Evolutionary conservation across 306 rosid species (phyloP).

Genomic region (Fragaria iinumae): DNA sequence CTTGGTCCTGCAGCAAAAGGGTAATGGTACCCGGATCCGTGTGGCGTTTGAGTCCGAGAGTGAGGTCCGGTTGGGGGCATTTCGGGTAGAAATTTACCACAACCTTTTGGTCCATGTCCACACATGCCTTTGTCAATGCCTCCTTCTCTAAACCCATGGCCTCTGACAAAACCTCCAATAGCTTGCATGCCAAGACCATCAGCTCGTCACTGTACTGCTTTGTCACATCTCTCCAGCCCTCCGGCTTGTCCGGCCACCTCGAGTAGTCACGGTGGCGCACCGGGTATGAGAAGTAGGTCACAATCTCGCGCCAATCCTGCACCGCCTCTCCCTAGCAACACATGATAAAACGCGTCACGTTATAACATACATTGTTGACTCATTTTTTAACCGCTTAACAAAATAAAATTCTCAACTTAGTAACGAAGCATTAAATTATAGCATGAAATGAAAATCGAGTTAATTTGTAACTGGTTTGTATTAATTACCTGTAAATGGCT

Average conservation of each 20-base stretch:
- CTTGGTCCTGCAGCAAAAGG: conserved; percentile 79
- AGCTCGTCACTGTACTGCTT: conserved; percentile 68
- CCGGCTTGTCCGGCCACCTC: conserved; percentile 86
- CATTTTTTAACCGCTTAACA: background rate
- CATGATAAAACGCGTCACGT: no score
- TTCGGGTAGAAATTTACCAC: conserved; percentile 83
- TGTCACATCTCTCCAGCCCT: conserved; percentile 61
- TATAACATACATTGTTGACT: background rate
- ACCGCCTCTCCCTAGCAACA: conserved; percentile 66
- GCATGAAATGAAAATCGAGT: background rate
- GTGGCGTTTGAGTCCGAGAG: conserved; percentile 86
- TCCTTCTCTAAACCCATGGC: conserved; percentile 89
- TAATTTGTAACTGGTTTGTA: background rate
- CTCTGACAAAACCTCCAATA: conserved; percentile 70
- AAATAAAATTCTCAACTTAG: background rate
- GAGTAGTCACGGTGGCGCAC: conserved; percentile 48
- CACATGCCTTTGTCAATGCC: conserved; percentile 68
- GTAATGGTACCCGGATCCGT: conserved; percentile 96
- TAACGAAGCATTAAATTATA: background rate
- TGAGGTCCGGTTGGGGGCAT: conserved; percentile 86
- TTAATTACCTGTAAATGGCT: conserved; percentile 74
- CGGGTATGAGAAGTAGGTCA: conserved; percentile 70
- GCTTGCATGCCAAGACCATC: conserved; percentile 68
- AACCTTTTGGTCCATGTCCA: conserved; percentile 87
- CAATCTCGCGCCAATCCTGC: conserved; percentile 78